Conservation (phyloP, 169 alveolate species). For the Cyclospora cayetanensis region DNA sequence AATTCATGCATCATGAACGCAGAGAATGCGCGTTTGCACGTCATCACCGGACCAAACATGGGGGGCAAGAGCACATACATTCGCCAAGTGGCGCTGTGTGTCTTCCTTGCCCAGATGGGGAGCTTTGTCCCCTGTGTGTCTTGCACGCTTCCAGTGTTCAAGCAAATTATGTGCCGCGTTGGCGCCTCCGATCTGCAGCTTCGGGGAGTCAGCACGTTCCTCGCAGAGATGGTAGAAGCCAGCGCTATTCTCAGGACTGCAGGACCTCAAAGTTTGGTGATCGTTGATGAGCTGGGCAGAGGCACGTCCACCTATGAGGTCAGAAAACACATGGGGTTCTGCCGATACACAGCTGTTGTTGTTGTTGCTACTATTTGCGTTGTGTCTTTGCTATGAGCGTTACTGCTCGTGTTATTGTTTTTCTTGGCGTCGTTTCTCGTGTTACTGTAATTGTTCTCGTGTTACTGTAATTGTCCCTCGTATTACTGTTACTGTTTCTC, state of each 20-base stretch:
- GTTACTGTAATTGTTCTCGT: no score
- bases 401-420: no score
- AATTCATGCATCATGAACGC: constrained; percentile 87
- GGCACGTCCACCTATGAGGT: constrained; percentile 99
- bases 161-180: constrained; percentile 96
- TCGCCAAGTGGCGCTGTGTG: constrained; percentile 92
- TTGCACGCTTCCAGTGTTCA: constrained; percentile 90
- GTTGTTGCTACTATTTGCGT: no score
- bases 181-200: constrained; percentile 97
- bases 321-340: no score
- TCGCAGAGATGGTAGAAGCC: constrained; percentile 97
- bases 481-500: no score
- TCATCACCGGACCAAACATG: constrained; percentile 99
- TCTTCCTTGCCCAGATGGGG: constrained; percentile 97
- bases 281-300: constrained; percentile 84
- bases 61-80: constrained; percentile 99
- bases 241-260: constrained; percentile 58
- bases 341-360: no score
- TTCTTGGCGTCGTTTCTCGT: no score
- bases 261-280: constrained; percentile 67
- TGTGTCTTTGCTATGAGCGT: no score
- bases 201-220: constrained; percentile 97
- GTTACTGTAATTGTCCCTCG: no score
- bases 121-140: constrained; percentile 96
- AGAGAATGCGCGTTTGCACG: constrained; percentile 85